These are phyloP conservation scores for Penicillium canariense DNA, from an alignment of 495 filamentous ascomycete species.

Conservation along the genomic window DNA sequence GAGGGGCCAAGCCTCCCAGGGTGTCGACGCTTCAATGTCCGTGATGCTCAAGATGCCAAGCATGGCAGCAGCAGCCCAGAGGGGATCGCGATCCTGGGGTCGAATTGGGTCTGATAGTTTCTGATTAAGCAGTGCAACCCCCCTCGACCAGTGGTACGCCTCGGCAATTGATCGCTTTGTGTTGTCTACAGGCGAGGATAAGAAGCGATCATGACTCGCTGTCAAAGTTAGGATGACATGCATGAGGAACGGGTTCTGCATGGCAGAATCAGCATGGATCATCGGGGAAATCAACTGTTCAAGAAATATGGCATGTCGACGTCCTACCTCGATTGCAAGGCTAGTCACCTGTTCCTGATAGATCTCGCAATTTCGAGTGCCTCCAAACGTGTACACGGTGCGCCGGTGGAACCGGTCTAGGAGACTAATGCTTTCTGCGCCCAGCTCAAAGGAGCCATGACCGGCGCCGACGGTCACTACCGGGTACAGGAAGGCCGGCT, in stretches of 20 bases:
- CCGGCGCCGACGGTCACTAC: slow-evolving; percentile 14
- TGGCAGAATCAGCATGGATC: background rate
- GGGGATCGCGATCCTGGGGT: slow-evolving; percentile 35
- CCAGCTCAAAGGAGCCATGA: slow-evolving; percentile 21
- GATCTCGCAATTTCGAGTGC: slow-evolving; percentile 10
- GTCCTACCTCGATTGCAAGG: slow-evolving; percentile 16
- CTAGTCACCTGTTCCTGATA: slow-evolving; percentile 12
- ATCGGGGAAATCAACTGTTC: background rate
- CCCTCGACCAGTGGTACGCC: slow-evolving; percentile 34
- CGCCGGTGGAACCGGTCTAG: slow-evolving; percentile 30
- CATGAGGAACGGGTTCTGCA: slow-evolving; percentile 43
- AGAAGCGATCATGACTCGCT: slow-evolving; percentile 36
- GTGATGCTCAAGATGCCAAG: slow-evolving; percentile 35
- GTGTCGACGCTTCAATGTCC: slow-evolving; percentile 26
- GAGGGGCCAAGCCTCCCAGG: slow-evolving; percentile 38
- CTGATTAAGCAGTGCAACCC: slow-evolving; percentile 28
- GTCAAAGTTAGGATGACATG: slow-evolving; percentile 37
- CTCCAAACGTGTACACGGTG: slow-evolving; percentile 29
- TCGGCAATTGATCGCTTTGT: slow-evolving; percentile 24
- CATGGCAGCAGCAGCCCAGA: slow-evolving; percentile 41
- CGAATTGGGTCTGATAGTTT: slow-evolving; percentile 28
- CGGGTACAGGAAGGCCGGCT: background rate
- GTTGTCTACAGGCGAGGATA: background rate
- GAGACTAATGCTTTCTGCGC: slow-evolving; percentile 23
- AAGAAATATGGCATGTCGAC: background rate